Evolutionary conservation across 2,329 filamentous ascomycete genomes (phyloP).

Genomic region (Tolypocladium sp.): DNA sequence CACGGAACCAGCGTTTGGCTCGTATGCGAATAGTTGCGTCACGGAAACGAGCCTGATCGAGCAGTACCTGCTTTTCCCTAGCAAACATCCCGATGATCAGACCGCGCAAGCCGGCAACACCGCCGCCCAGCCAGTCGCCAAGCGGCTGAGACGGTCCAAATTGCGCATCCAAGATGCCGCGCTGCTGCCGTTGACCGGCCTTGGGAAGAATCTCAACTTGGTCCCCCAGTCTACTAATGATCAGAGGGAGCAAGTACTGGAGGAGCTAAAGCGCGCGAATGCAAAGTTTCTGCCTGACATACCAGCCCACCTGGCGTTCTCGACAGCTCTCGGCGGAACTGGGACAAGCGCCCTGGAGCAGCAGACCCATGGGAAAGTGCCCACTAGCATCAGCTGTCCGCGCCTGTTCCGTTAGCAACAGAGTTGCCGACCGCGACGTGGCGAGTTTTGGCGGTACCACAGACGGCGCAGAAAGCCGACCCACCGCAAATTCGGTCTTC

Average conservation of each 20-base stretch:
- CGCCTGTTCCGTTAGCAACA: neutral
- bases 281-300: constrained; percentile 16
- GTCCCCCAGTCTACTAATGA: constrained; percentile 3
- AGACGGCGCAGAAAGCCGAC: no score
- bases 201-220: constrained; percentile 11
- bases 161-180: constrained; percentile 8
- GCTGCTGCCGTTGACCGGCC: constrained; percentile 12
- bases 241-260: constrained; percentile 15
- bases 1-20: neutral
- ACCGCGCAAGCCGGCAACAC: neutral
- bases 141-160: constrained; percentile 7
- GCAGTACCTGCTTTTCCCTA: neutral
- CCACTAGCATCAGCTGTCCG: neutral
- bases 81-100: neutral
- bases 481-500: neutral
- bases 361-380: neutral
- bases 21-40: neutral
- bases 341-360: no score
- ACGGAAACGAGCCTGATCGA: neutral
- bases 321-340: neutral
- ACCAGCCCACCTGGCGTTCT: neutral
- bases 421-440: neutral
- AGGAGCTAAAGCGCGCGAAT: constrained; percentile 16
- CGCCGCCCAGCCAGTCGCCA: neutral
- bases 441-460: no score